Percentiles rank a stretch among this genome's conserved stretches.
phyloP scores from a whole-genome alignment of 345 rosid genomes.

The Turnera subulata region DNA sequence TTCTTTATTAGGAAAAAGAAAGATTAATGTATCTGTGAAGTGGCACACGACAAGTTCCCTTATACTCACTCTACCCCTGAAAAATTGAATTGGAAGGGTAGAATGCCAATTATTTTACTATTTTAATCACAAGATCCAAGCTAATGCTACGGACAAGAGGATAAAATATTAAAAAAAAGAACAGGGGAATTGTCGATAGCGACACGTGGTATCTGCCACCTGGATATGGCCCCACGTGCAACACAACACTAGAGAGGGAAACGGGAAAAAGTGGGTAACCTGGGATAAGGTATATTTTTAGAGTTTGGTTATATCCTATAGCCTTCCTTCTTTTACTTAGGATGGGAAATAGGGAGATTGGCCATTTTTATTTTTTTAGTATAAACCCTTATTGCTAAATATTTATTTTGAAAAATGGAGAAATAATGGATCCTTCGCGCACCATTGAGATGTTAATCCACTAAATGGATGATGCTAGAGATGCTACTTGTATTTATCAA shows the following conservation, averaged over 20 bases:
- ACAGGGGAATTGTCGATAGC: neutral
- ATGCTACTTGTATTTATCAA: no score
- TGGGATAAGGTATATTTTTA: no score
- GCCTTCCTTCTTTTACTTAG: no score
- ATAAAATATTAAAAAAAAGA: neutral
- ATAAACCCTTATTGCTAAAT: no score
- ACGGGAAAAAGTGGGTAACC: no score
- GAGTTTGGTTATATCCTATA: neutral
- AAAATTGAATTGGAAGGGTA: neutral
- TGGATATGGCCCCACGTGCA: constrained; percentile 24
- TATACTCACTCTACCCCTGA: no score
- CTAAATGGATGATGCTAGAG: no score
- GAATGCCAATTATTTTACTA: neutral
- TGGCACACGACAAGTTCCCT: constrained; percentile 23
- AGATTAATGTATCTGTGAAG: constrained; percentile 9
- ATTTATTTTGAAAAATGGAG: no score
- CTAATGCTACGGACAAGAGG: constrained; percentile 8
- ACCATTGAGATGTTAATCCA: no score
- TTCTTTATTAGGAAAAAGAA: no score
- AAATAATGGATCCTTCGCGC: no score
- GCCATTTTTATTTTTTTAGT: neutral
- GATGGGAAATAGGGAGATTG: neutral
- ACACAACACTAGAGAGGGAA: neutral
- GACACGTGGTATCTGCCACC: constrained; percentile 27
- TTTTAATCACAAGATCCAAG: constrained; percentile 39